Conservation (phyloP, 495 filamentous ascomycete genomes). For the Aspergillus taichungensis region DNA sequence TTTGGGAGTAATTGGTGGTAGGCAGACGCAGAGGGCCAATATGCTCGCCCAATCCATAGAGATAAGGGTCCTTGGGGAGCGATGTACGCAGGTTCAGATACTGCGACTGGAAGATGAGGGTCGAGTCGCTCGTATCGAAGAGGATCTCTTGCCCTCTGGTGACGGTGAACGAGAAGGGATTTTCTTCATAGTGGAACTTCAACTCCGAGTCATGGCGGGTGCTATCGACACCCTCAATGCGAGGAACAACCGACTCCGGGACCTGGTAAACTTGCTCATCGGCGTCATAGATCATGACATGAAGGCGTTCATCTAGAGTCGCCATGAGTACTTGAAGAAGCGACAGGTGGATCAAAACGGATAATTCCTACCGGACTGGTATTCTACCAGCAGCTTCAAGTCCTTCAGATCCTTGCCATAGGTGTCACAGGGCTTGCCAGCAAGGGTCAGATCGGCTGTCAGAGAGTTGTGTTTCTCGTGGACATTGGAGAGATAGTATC, state of each 20-base stretch:
- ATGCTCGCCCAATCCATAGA: conserved; percentile 79
- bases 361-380: conserved; percentile 54
- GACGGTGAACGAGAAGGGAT: conserved; percentile 74
- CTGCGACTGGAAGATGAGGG: conserved; percentile 70
- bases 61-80: conserved; percentile 55
- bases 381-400: conserved; percentile 62
- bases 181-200: conserved; percentile 54
- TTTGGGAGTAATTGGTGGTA: conserved; percentile 67
- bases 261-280: conserved; percentile 72
- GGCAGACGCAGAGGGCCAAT: conserved; percentile 64
- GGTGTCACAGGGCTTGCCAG: conserved; percentile 58
- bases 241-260: conserved; percentile 59
- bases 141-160: conserved; percentile 56
- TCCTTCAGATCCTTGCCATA: conserved; percentile 62
- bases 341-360: conserved; percentile 1
- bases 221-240: conserved; percentile 33
- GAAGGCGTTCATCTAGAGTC: conserved; percentile 57
- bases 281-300: conserved; percentile 74
- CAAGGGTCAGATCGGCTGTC: conserved; percentile 55
- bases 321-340: neutral
- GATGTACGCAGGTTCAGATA: conserved; percentile 63
- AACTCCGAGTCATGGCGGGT: conserved; percentile 31
- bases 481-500: conserved; percentile 63
- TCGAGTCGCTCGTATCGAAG: conserved; percentile 64
- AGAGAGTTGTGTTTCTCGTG: conserved; percentile 31